These are phyloP conservation scores for Fraxinus sp. DNA, from an alignment of 305 asterid species.

Conservation along the genomic window DNA sequence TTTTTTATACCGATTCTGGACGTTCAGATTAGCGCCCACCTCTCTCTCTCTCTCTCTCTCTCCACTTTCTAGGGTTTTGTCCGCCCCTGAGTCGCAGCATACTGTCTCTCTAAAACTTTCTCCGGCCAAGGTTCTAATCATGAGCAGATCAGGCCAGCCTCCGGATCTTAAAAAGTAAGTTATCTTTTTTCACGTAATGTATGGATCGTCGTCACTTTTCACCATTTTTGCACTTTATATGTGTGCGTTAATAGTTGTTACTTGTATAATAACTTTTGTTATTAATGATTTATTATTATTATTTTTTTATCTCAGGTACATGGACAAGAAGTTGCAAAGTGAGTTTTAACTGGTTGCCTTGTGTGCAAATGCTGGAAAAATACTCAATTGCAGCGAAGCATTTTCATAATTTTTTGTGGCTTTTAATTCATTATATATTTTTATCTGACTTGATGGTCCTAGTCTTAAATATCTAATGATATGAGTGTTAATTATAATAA, in stretches of 20 bases:
- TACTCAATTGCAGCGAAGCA: neutral
- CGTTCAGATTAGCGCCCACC: no score
- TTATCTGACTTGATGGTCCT: neutral
- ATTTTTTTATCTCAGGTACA: constrained; percentile 44
- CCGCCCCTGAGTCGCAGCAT: constrained; percentile 20
- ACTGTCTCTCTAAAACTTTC: constrained; percentile 7
- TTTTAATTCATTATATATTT: neutral
- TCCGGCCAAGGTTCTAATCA: constrained; percentile 27
- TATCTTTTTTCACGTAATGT: neutral
- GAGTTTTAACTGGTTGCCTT: constrained; percentile 24
- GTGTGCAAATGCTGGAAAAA: neutral
- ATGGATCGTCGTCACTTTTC: neutral
- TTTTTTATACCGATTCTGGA: no score
- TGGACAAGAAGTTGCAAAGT: constrained; percentile 92
- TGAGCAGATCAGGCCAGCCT: constrained; percentile 93
- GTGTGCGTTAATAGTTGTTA: neutral
- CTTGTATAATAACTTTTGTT: neutral
- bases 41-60: neutral
- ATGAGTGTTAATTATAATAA: neutral
- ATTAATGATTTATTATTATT: neutral
- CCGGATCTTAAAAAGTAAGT: constrained; percentile 84
- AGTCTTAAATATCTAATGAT: neutral
- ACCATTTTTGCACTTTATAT: neutral
- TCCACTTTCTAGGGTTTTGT: constrained; percentile 37
- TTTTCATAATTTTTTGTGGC: neutral